Conservation (phyloP, 176 grass and related monocot genomes). For the Calamus simplicifolius region DNA sequence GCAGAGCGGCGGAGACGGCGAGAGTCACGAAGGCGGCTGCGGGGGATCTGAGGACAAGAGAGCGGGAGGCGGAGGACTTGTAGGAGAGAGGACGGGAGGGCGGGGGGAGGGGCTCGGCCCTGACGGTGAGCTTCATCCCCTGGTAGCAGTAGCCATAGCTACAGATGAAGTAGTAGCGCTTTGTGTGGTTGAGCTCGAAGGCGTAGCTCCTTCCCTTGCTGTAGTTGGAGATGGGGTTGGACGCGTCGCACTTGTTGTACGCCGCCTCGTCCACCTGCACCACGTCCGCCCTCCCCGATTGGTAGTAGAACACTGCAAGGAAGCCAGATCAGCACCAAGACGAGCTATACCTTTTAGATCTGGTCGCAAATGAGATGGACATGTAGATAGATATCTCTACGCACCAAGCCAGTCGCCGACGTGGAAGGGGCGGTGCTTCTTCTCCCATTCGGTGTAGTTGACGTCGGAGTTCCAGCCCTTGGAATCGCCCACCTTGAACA, state of each 20-base stretch:
- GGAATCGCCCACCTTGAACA: constrained; percentile 62
- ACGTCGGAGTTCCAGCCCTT: constrained; percentile 78
- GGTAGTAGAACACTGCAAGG: constrained; percentile 95
- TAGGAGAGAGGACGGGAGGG: constrained; percentile 35
- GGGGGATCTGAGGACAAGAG: constrained; percentile 7
- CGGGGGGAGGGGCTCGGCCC: constrained; percentile 48
- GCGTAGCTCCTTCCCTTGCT: constrained; percentile 95
- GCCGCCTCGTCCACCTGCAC: constrained; percentile 73
- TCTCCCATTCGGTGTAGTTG: constrained; percentile 79
- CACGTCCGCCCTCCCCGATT: constrained; percentile 82
- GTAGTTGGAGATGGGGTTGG: constrained; percentile 82
- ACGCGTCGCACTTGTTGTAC: constrained; percentile 86
- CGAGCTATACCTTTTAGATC: constrained; percentile 18
- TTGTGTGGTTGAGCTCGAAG: constrained; percentile 90
- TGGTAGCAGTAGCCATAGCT: constrained; percentile 89
- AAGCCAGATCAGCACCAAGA: neutral
- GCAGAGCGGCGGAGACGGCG: neutral
- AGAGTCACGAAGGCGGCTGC: constrained; percentile 16
- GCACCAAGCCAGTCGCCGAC: constrained; percentile 93
- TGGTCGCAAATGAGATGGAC: neutral
- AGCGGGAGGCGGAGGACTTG: neutral
- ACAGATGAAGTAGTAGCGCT: constrained; percentile 96
- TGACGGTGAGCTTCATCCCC: constrained; percentile 79
- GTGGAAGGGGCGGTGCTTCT: constrained; percentile 79
- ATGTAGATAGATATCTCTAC: neutral